Base-by-base conservation (phyloP, 2,329 filamentous ascomycete genomes). In the Neonectria sp. region DNA sequence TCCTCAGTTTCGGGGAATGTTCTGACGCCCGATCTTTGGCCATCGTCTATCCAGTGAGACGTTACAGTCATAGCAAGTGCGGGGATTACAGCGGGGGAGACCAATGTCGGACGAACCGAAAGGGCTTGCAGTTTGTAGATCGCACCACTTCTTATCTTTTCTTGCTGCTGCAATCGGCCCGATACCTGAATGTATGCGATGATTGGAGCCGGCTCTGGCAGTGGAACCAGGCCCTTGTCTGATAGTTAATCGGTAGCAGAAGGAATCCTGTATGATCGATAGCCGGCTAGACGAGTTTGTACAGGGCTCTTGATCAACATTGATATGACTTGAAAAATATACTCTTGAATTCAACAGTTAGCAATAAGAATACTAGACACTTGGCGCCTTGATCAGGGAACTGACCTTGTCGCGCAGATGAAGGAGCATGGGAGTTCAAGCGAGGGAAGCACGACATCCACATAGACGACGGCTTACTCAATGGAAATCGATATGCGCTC, bases 81-180 rank as follows among this genome's bases (percentile, higher is more conserved):
- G 40, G 40, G 40, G 40, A 45, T 21, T 24, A 24, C 40, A 40
- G 40, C 40, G n/a, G 40, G 40, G 40, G n/a, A 21, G 2, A 5
- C 40, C 6, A 11, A n/a, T 21, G 24, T 24, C 17, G 8, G 40
- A 21, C 40, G 40, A 45, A 45, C 40, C 40, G 24, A 24, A 4
- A 13, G 3, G 40, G 40, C 40, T 45, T 45, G 40, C 40, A 12
- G n/a, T 4, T 21, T 45, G 40, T 45, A 45, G 40, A 45, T 45
- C 40, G 40, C 40, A 45, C 40, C 40, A 45, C 40, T 24, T 45
- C 40, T 45, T 45, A 45, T 45, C 40, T 45, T 40, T 17, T n/a
- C 40, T 45, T 45, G n/a, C 4, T 45, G 1, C 4, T 45, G 40
- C n/a, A 45, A 45, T 45, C 40, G 40, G 40, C 8, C 40, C 40